phyloP scores from a whole-genome alignment of 768 basidiomycete species.

The Royoungia palumana region DNA sequence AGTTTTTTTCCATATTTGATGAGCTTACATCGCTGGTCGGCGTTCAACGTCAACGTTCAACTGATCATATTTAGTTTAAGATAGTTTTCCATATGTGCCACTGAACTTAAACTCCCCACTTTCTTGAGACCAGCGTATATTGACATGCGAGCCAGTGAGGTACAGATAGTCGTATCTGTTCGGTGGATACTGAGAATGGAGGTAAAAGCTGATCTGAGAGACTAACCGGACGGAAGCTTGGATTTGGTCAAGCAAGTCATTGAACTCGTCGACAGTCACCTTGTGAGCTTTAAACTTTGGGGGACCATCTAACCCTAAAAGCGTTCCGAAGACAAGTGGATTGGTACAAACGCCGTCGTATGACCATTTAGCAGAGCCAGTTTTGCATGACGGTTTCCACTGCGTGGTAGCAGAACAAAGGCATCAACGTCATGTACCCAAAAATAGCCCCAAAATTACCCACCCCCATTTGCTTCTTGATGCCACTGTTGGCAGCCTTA shows the following conservation, averaged over 20 bases:
- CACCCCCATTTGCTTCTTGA: constrained; percentile 49
- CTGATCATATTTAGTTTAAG: neutral
- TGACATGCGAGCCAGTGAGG: constrained; percentile 42
- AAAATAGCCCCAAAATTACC: neutral
- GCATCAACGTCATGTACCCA: neutral
- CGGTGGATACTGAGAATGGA: neutral
- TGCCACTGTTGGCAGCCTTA: constrained; percentile 45
- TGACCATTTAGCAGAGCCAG: constrained; percentile 43
- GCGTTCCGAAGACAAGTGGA: constrained; percentile 44
- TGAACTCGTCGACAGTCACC: constrained; percentile 35
- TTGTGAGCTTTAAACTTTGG: constrained; percentile 52
- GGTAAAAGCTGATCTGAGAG: neutral
- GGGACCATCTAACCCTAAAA: constrained; percentile 42
- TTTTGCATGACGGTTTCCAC: constrained; percentile 53
- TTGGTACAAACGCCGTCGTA: constrained; percentile 53
- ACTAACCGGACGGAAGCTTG: constrained; percentile 36
- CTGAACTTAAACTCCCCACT: constrained; percentile 58
- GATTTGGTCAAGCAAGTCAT: constrained; percentile 33
- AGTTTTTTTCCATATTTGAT: neutral
- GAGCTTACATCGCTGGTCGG: neutral
- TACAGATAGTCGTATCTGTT: constrained; percentile 39
- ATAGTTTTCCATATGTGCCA: constrained; percentile 40
- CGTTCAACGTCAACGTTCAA: too few species aligned
- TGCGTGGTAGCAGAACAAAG: constrained; percentile 13
- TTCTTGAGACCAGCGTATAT: constrained; percentile 40